Evolutionary conservation across 2,329 filamentous ascomycete genomes (phyloP).

Genomic region (Colletotrichum graminicola): DNA sequence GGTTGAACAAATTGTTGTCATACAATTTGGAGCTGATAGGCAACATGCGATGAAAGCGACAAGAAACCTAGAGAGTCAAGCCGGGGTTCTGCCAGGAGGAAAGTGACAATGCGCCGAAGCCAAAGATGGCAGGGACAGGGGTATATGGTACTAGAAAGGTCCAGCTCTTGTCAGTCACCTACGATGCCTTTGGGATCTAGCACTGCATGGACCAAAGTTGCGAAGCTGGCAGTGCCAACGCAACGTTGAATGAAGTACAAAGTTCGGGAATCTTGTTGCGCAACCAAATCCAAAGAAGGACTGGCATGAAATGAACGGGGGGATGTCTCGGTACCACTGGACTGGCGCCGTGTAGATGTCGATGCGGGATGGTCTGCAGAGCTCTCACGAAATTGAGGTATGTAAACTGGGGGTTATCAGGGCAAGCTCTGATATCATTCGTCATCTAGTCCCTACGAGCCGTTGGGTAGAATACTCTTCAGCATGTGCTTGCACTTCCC

Average conservation of each 20-base stretch:
- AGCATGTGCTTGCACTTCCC: background rate
- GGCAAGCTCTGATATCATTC: conserved; percentile 41
- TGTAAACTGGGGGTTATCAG: conserved; percentile 48
- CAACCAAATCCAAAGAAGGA: background rate
- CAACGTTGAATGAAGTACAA: background rate
- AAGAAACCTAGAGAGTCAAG: background rate
- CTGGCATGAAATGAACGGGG: background rate
- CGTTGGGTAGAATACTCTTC: conserved; percentile 26
- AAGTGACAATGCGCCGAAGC: background rate
- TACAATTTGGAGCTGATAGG: background rate
- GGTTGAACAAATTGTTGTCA: background rate
- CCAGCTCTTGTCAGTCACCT: background rate
- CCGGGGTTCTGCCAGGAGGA: background rate
- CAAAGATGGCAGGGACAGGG: conserved; percentile 6
- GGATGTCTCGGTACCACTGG: background rate
- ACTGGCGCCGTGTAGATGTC: conserved; percentile 16
- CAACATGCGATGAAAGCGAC: background rate
- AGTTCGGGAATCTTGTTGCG: background rate
- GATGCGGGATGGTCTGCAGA: conserved; percentile 28
- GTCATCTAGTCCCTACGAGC: conserved; percentile 42
- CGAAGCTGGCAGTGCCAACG: background rate
- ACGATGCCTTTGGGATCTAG: background rate
- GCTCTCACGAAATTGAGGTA: conserved; percentile 53
- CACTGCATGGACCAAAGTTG: background rate
- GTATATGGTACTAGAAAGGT: background rate